Evolutionary conservation across 495 filamentous ascomycete genomes (phyloP).

Genomic region (Cercophora samala): DNA sequence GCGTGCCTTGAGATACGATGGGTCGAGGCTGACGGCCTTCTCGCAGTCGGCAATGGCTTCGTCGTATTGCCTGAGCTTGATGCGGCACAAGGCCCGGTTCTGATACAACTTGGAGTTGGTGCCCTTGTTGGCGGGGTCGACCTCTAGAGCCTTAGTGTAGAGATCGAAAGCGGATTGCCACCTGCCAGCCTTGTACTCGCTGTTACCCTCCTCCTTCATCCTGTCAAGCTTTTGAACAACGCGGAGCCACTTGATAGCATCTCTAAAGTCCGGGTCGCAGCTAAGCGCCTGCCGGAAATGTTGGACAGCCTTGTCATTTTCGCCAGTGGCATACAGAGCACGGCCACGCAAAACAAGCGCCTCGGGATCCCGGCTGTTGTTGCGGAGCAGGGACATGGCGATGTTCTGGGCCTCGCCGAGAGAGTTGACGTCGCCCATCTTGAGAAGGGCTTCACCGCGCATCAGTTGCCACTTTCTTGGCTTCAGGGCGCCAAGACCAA

Average conservation of each 20-base stretch:
- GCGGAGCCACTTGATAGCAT: conserved; percentile 75
- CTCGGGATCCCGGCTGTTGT: conserved; percentile 89
- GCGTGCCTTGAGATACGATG: conserved; percentile 80
- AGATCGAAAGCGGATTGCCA: conserved; percentile 77
- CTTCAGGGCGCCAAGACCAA: conserved; percentile 68
- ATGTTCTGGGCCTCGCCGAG: conserved; percentile 89
- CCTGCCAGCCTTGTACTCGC: conserved; percentile 78
- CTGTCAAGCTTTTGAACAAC: conserved; percentile 86
- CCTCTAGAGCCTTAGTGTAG: conserved; percentile 77
- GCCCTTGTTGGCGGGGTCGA: conserved; percentile 87
- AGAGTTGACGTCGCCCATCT: conserved; percentile 85
- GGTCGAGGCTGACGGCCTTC: conserved; percentile 79
- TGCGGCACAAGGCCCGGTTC: conserved; percentile 79
- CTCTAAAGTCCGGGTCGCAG: conserved; percentile 88
- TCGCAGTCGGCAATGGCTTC: conserved; percentile 81
- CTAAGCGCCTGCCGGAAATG: conserved; percentile 84
- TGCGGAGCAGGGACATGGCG: conserved; percentile 77
- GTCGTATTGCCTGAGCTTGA: conserved; percentile 77
- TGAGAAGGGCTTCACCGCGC: conserved; percentile 89
- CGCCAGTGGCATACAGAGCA: conserved; percentile 83
- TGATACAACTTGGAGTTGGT: conserved; percentile 92
- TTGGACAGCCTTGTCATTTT: conserved; percentile 92
- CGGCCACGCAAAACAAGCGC: conserved; percentile 86
- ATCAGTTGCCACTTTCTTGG: conserved; percentile 92
- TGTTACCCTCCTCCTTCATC: conserved; percentile 92